phyloP scores from a whole-genome alignment of 2,329 filamentous ascomycete genomes.

The Juglanconis oblonga region DNA sequence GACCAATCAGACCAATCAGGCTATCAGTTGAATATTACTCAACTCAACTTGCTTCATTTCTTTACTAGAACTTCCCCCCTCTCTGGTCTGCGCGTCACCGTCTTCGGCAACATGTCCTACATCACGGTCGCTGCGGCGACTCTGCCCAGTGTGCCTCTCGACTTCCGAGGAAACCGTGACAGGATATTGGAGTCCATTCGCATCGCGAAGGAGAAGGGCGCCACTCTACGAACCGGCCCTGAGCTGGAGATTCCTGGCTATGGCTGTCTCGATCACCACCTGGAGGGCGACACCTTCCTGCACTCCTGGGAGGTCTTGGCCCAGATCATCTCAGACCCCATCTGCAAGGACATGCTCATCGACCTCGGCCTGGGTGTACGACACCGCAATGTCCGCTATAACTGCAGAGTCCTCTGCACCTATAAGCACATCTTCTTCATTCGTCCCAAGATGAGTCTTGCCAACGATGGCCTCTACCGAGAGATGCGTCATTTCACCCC shows the following conservation, averaged over 20 bases:
- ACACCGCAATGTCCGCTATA: conserved; percentile 36
- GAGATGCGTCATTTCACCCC: conserved; percentile 40
- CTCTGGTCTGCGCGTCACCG: not conserved
- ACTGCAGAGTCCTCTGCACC: conserved; percentile 34
- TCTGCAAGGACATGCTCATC: conserved; percentile 22
- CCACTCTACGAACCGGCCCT: conserved; percentile 59
- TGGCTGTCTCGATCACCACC: conserved; percentile 32
- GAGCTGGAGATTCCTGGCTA: conserved; percentile 40
- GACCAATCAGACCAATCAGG: too few relatives aligned
- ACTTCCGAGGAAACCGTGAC: conserved; percentile 61
- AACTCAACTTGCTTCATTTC: not conserved
- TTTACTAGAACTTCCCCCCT: too few relatives aligned
- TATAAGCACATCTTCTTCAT: conserved; percentile 26
- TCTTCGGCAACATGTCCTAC: conserved; percentile 24
- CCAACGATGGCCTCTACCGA: conserved; percentile 36
- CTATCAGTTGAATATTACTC: too few relatives aligned
- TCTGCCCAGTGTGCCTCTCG: conserved; percentile 43
- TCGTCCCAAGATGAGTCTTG: conserved; percentile 29
- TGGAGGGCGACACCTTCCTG: conserved; percentile 23
- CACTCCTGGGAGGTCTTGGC: conserved; percentile 23
- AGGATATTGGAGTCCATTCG: conserved; percentile 63
- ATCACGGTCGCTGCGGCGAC: conserved; percentile 35
- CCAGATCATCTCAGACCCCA: conserved; percentile 20
- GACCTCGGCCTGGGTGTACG: conserved; percentile 22
- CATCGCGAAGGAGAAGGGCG: conserved; percentile 56